A percentile compares a stretch with the other conserved stretches of the same genome.
Evolutionary conservation across 768 basidiomycete genomes (phyloP).

Genomic region (Termitomyces sp.): DNA sequence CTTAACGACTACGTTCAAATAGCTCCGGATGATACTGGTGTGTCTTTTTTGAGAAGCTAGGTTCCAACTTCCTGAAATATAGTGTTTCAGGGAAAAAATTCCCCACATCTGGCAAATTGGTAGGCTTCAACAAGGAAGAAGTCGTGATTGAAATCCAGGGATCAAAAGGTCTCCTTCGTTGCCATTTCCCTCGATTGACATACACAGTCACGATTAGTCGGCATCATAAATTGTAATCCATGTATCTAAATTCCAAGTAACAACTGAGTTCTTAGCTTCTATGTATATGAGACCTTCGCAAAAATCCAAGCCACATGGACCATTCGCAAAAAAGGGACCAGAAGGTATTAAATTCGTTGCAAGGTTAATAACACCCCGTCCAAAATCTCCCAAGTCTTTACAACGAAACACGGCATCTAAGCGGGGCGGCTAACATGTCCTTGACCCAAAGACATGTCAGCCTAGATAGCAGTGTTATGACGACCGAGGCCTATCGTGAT

Average conservation of each 20-base stretch:
- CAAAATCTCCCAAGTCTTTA: background rate
- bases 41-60: background rate
- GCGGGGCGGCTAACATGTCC: background rate
- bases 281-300: background rate
- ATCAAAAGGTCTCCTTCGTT: constrained; percentile 32
- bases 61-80: background rate
- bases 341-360: background rate
- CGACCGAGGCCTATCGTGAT: constrained; percentile 39
- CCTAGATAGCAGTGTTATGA: background rate
- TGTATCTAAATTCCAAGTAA: background rate
- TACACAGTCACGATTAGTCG: constrained; percentile 23
- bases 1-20: constrained; percentile 34
- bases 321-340: background rate
- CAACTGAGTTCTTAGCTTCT: background rate
- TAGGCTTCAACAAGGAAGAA: constrained; percentile 45
- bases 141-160: constrained; percentile 42
- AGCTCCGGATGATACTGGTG: constrained; percentile 46
- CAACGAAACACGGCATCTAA: background rate
- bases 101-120: constrained; percentile 44
- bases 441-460: background rate
- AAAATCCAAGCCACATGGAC: background rate
- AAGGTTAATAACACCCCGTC: background rate
- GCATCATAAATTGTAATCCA: constrained; percentile 10
- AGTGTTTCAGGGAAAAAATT: constrained; percentile 28
- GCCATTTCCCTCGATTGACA: constrained; percentile 50